phyloP scores from a whole-genome alignment of 345 rosid species.

The Melaleuca quinquenervia region DNA sequence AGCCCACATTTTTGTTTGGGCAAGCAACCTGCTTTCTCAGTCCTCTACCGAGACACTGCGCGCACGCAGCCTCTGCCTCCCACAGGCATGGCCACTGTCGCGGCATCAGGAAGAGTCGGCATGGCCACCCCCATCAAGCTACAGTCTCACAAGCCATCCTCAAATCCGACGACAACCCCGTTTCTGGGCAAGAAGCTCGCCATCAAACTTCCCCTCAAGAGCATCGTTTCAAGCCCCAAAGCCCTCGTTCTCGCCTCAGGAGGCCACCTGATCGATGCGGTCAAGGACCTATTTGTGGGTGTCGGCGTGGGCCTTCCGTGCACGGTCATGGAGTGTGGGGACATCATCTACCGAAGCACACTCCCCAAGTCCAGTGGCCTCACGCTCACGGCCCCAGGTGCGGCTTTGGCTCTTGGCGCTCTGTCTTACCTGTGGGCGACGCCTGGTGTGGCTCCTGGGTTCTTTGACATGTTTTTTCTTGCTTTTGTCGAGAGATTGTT shows the following conservation, averaged over 20 bases:
- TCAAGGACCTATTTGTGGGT: constrained; percentile 66
- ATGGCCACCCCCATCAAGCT: not conserved
- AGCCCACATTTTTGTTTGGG: not conserved
- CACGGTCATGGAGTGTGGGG: constrained; percentile 97
- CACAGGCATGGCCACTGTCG: constrained; percentile 46
- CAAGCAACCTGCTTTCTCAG: not conserved
- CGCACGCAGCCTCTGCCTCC: not conserved
- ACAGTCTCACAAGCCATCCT: not conserved
- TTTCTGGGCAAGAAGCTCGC: constrained; percentile 60
- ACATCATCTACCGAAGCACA: constrained; percentile 87
- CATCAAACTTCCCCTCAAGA: constrained; percentile 13
- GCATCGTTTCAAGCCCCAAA: constrained; percentile 14
- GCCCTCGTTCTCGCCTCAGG: constrained; percentile 22
- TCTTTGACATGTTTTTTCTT: constrained; percentile 91
- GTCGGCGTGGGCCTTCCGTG: constrained; percentile 98
- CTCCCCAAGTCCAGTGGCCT: constrained; percentile 72
- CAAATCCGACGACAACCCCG: constrained; percentile 25
- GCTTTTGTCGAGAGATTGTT: constrained; percentile 85
- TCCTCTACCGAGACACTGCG: not conserved
- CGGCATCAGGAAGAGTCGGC: constrained; percentile 34
- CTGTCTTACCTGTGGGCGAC: constrained; percentile 96
- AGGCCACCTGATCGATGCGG: constrained; percentile 45
- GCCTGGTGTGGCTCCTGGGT: constrained; percentile 98
- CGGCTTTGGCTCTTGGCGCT: constrained; percentile 61
- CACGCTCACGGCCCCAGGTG: constrained; percentile 76